Evolutionary conservation across 139 green algal genomes (phyloP).

Genomic region (Chlorella sp.): DNA sequence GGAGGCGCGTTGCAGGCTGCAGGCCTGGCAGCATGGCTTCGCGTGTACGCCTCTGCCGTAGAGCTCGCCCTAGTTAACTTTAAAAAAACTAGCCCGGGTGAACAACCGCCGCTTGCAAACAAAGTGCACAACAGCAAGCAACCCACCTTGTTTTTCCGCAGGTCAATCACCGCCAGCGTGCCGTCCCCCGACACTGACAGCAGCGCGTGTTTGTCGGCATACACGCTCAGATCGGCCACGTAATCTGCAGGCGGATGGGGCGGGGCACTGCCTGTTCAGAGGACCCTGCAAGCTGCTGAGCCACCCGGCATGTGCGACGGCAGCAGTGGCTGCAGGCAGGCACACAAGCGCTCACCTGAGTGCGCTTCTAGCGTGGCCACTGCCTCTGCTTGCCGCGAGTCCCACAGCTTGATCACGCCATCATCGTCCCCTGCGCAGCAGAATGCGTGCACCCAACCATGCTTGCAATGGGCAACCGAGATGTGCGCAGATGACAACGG

Average conservation of each 20-base stretch:
- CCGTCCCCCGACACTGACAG: conserved; percentile 82
- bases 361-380: conserved; percentile 63
- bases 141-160: conserved; percentile 51
- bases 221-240: conserved; percentile 71
- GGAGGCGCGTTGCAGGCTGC: too few relatives aligned
- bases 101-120: not conserved
- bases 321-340: not conserved
- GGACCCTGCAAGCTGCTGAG: not conserved
- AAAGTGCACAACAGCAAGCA: not conserved
- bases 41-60: too few relatives aligned
- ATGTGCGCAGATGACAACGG: too few relatives aligned
- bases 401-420: conserved; percentile 83
- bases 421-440: conserved; percentile 62
- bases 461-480: too few relatives aligned
- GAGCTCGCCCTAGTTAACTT: too few relatives aligned
- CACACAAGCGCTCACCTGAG: not conserved
- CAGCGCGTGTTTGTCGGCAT: conserved; percentile 52
- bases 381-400: conserved; percentile 59
- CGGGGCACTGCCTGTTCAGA: not conserved
- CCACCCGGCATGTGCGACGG: not conserved
- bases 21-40: too few relatives aligned
- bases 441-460: too few relatives aligned
- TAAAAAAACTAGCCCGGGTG: too few relatives aligned
- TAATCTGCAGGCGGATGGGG: conserved; percentile 64
- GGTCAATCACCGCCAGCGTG: conserved; percentile 77